Conservation (phyloP, 2,329 filamentous ascomycete genomes). For the Thyridium curvatum region DNA sequence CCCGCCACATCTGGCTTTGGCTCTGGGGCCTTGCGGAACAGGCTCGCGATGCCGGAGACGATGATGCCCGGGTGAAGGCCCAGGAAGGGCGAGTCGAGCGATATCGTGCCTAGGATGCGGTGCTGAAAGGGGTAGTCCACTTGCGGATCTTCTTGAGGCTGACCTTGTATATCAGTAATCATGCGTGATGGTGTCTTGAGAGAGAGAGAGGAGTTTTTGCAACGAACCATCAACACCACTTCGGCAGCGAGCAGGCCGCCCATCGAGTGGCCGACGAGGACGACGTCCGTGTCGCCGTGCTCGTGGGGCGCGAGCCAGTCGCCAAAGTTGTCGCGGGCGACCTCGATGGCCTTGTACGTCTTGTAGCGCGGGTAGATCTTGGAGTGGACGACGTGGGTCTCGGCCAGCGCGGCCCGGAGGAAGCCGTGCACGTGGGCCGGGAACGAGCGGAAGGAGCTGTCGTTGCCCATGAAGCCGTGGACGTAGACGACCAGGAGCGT, state of each 20-base stretch:
- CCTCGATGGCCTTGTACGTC: conserved; percentile 63
- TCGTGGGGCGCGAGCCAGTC: conserved; percentile 76
- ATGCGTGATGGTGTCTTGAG: no score
- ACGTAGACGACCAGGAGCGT: conserved; percentile 74
- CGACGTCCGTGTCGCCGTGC: conserved; percentile 64
- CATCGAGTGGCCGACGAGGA: conserved; percentile 86
- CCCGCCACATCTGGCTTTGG: conserved; percentile 13
- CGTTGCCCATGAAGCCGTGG: conserved; percentile 86
- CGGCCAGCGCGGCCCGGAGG: conserved; percentile 57
- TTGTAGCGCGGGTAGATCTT: conserved; percentile 81
- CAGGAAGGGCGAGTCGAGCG: conserved; percentile 80
- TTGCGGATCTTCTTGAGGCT: conserved; percentile 14
- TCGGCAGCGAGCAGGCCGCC: conserved; percentile 80
- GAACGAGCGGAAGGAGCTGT: conserved; percentile 82
- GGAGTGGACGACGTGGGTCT: conserved; percentile 76
- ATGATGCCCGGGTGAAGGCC: conserved; percentile 87
- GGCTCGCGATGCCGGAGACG: conserved; percentile 70
- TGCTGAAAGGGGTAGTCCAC: conserved; percentile 52
- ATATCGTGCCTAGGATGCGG: conserved; percentile 71
- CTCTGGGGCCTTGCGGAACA: conserved; percentile 52
- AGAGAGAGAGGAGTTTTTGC: background rate
- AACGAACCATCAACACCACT: conserved; percentile 57
- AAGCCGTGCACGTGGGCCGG: conserved; percentile 80
- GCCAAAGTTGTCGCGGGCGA: conserved; percentile 78
- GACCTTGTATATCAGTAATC: background rate